Evolutionary conservation across 2,329 filamentous ascomycete species (phyloP).

Genomic region (Sporothrix sp.): DNA sequence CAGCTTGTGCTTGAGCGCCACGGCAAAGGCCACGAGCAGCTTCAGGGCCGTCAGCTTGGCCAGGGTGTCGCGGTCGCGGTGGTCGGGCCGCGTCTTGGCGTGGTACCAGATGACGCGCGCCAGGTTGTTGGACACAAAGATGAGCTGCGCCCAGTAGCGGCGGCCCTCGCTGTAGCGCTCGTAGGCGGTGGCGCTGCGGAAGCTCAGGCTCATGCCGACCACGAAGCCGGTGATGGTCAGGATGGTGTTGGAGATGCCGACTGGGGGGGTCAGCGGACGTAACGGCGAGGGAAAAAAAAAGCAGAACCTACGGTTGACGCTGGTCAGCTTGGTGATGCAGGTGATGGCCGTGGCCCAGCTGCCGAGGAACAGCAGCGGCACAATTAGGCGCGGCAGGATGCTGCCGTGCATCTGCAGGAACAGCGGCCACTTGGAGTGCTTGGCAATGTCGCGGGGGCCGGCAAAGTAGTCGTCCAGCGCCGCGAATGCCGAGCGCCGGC

Average conservation of each 20-base stretch:
- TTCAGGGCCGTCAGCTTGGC: conserved; percentile 60
- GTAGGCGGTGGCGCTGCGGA: conserved; percentile 69
- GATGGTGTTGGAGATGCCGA: conserved; percentile 53
- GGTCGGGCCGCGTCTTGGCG: conserved; percentile 46
- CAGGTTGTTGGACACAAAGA: conserved; percentile 54
- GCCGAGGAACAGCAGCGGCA: conserved; percentile 55
- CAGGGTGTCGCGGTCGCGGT: conserved; percentile 53
- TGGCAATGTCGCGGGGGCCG: conserved; percentile 58
- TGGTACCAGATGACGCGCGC: conserved; percentile 80
- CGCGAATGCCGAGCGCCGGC: conserved; percentile 27
- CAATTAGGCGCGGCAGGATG: conserved; percentile 60
- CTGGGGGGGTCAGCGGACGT: conserved; percentile 23
- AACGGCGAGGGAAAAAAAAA: neutral
- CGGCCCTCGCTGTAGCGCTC: conserved; percentile 51
- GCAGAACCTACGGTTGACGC: conserved; percentile 21
- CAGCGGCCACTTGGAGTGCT: conserved; percentile 69
- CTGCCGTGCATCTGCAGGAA: conserved; percentile 70
- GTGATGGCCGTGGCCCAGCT: conserved; percentile 60
- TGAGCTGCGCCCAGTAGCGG: conserved; percentile 48
- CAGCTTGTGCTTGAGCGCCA: conserved; percentile 61
- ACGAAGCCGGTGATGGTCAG: conserved; percentile 76
- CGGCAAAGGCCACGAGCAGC: conserved; percentile 58
- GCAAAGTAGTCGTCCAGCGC: conserved; percentile 38
- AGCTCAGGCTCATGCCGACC: conserved; percentile 65
- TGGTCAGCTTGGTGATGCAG: conserved; percentile 12